phyloP scores from a whole-genome alignment of 495 filamentous ascomycete genomes.

The Articulospora tetracladia region DNA sequence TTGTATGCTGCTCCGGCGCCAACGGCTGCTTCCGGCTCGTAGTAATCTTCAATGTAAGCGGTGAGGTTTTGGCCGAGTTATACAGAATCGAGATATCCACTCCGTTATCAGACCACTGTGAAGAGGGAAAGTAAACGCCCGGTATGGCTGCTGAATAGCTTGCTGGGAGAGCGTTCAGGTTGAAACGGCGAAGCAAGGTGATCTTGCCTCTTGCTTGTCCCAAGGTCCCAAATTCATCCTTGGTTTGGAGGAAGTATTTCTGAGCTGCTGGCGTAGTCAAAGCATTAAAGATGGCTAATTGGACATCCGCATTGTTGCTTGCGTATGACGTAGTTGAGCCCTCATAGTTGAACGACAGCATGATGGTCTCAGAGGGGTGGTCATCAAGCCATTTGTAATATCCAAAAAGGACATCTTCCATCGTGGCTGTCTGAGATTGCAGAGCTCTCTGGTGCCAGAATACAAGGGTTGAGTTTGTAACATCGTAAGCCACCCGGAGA shows the following conservation, averaged over 20 bases:
- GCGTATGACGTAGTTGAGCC: conserved; percentile 22
- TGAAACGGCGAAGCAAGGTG: conserved; percentile 38
- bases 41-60: conserved; percentile 44
- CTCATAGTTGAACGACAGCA: conserved; percentile 41
- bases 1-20: conserved; percentile 31
- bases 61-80: conserved; percentile 30
- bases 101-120: conserved; percentile 34
- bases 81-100: conserved; percentile 34
- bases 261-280: conserved; percentile 32
- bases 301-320: conserved; percentile 35
- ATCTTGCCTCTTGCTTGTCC: conserved; percentile 40
- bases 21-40: conserved; percentile 26
- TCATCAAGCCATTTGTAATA: conserved; percentile 42
- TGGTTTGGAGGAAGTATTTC: conserved; percentile 36
- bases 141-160: conserved; percentile 31
- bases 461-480: conserved; percentile 38
- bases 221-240: conserved; percentile 33
- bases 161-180: conserved; percentile 31
- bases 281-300: conserved; percentile 29
- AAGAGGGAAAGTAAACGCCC: conserved; percentile 38
- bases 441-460: conserved; percentile 48
- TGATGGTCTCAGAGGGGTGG: conserved; percentile 32
- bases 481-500: conserved; percentile 44
- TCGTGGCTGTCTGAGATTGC: conserved; percentile 37
- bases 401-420: conserved; percentile 45